Evolutionary conservation across 1,284 basidiomycete genomes (phyloP).

Genomic region (Ganoderma lucidum): DNA sequence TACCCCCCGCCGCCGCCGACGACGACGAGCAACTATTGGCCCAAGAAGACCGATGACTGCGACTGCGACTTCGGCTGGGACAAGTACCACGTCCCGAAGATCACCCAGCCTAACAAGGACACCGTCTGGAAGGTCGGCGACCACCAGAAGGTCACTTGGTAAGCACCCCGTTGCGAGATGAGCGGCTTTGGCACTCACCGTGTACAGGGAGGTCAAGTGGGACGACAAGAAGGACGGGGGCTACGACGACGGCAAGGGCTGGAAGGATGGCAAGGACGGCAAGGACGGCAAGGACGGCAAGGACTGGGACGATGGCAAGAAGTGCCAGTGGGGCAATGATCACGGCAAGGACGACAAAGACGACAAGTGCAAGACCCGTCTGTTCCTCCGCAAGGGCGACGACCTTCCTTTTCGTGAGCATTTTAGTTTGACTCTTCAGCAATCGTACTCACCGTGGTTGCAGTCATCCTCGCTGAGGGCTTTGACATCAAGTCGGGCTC

Average conservation of each 20-base stretch:
- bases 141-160: slow-evolving; percentile 1
- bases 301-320: background rate
- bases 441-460: too few relatives aligned
- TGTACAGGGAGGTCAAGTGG: background rate
- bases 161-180: background rate
- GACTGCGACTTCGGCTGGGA: background rate
- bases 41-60: background rate
- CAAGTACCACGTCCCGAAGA: background rate
- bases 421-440: background rate
- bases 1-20: background rate
- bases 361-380: background rate
- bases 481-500: background rate
- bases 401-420: background rate
- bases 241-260: background rate
- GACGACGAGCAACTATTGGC: background rate
- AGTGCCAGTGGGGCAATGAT: background rate
- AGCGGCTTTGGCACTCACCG: background rate
- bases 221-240: background rate
- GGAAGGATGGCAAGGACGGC: background rate
- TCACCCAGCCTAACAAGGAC: slow-evolving; percentile 4
- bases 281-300: background rate
- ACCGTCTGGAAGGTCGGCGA: background rate
- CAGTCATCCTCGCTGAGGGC: slow-evolving; percentile 8
- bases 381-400: background rate
- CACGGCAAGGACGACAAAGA: background rate